Base-by-base conservation (phyloP, 208 protist genomes). In the Balamuthia mandrillaris region DNA sequence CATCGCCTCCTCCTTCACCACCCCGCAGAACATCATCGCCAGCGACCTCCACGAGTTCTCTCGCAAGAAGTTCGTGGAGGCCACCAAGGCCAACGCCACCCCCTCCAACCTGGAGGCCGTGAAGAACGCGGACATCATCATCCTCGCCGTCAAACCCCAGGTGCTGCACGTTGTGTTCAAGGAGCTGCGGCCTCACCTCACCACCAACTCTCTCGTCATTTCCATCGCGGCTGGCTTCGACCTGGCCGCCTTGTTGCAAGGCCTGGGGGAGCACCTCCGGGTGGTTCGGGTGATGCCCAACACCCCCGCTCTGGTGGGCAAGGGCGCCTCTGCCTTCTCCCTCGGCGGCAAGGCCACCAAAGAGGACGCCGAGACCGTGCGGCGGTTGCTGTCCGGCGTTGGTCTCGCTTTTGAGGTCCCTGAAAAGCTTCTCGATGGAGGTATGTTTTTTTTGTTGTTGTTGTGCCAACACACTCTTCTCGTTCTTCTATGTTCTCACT, bases 211-310 rank as follows among this genome's bases (percentile, higher is more conserved):
- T 81, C 45, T 98, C 18, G n/a, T 98, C 74, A 91, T 98, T 44
- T 97, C 95, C 4, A 93, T 98, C 78, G 95, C 95, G 5, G 96
- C 96, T 1, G 96, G 96, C 14, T 91, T 98, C 1, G 91, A 82
- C 4, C 89, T 97, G 33, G 86, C 78, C 6, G 89, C 89, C 7
- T 94, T 98, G 51, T 89, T 95, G 60, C 87, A 88, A 21, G 56
- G 90, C n/a, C 88, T 96, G 3, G 85, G 81, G 0, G 51, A 68
- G 1, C 78, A 85, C 1, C 37, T 89, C 37, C 93, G 94, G 37
- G 85, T 98, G 7, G 84, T 98, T 3, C 93, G 97, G 31, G 95
- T 97, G 0, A 98, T 99, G 97, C 97, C 97, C 16, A 99, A 99
- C 86, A 90, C 96, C 4, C 93, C 96, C 0, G 88, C 86, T 7